Evolutionary conservation across 371 early-diverging fungal genomes (phyloP), one percentile per base, ranked within the genome.

Genomic region (Zychaea mexicana): DNA sequence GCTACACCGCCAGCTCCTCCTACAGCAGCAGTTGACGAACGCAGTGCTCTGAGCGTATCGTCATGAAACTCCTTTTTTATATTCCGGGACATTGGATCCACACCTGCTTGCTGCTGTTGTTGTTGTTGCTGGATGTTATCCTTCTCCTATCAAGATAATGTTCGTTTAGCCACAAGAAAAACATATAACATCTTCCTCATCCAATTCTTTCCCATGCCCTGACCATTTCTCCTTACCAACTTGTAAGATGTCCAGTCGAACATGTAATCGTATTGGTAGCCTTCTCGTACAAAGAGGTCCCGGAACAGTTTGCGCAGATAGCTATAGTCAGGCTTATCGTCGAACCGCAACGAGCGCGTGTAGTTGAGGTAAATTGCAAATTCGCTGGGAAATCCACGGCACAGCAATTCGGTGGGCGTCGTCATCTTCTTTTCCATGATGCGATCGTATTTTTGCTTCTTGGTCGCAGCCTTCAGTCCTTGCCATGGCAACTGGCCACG

Each of bases 401-500:
- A 98, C n/a, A 99, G 85, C 59, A 93, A 84, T 64, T 98, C 96
- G 1, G 98, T 92, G 10, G 97, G 92, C 15, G 99, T 98, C 4
- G 93, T 95, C 95, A 96, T 95, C 83, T 99, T 99, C 89, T 94
- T 98, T 70, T 99, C 98, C 94, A 96, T 95, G 74, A 99, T 99
- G 57, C 95, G 92, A 73, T 98, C 98, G 81, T 98, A 99, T 86
- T 99, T 99, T 83, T 99, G 96, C 80, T 95, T 94, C 84, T 99
- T 99, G 52, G 96, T 98, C 3, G 92, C 95, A 13, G 98, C 99
- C 78, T 95, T 95, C 54, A 99, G 81, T 21, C 99, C 99, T 79
- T 99, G 99, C 99, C 99, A 99, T 57, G 99, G 99, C 53, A 99
- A 85, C 30, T 91, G 92, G 9, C 99, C 99, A 62, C 99, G 94